Evolutionary conservation across 2,329 filamentous ascomycete genomes (phyloP).

Genomic region (Botrytis fragariae): DNA sequence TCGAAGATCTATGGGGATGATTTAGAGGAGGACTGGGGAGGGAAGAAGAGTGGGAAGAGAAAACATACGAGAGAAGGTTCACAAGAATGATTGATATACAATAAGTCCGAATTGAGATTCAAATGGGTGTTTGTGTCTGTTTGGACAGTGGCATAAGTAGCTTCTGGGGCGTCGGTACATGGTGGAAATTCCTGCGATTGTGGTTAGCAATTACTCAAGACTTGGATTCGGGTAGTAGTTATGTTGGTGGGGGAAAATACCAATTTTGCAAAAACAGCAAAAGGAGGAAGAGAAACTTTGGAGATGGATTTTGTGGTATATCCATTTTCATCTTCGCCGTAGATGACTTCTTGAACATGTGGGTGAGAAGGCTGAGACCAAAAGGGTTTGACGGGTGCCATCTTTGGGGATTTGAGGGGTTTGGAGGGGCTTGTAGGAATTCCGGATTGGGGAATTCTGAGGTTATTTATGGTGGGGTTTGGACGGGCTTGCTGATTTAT

Average conservation of each 20-base stretch:
- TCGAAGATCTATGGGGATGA: conserved; percentile 54
- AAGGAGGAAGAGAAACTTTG: conserved; percentile 54
- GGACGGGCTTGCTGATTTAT: not conserved
- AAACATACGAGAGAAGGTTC: conserved; percentile 60
- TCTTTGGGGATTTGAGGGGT: conserved; percentile 21
- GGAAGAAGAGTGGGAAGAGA: not conserved
- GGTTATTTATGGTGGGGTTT: not conserved
- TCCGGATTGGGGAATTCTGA: not conserved
- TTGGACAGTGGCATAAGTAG: conserved; percentile 65
- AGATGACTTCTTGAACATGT: conserved; percentile 54
- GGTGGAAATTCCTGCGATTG: conserved; percentile 52
- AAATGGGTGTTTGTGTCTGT: conserved; percentile 55
- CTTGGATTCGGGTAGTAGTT: not conserved
- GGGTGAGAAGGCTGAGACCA: conserved; percentile 62
- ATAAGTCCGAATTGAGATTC: conserved; percentile 62
- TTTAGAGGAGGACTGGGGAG: not conserved
- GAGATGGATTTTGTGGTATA: conserved; percentile 62
- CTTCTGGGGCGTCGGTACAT: conserved; percentile 52
- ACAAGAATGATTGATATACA: conserved; percentile 69
- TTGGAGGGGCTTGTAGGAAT: not conserved
- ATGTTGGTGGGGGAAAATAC: conserved; percentile 21
- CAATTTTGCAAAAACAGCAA: conserved; percentile 65
- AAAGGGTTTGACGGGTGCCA: conserved; percentile 57
- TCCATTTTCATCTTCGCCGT: conserved; percentile 44
- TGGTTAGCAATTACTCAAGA: not conserved